Percentiles rank a stretch among this genome's conserved stretches.
These are phyloP conservation scores for Kuraishia molischiana DNA, from an alignment of 805 yeast genomes.

Conservation along the genomic window DNA sequence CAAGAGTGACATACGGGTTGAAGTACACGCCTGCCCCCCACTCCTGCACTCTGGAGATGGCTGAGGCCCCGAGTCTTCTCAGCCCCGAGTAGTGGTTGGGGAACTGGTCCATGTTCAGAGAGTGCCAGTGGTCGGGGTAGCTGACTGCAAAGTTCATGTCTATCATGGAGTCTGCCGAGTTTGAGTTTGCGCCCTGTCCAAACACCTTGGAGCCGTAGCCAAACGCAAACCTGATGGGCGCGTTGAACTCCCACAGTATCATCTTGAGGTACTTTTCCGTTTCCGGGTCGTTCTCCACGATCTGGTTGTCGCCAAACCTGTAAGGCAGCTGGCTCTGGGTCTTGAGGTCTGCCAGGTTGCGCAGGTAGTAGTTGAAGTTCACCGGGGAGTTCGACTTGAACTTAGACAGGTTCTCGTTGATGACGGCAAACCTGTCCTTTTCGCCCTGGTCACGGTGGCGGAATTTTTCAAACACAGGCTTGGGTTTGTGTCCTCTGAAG, in stretches of 20 bases:
- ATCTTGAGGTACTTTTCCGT: constrained; percentile 34
- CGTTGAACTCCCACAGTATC: constrained; percentile 48
- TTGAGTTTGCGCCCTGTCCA: constrained; percentile 44
- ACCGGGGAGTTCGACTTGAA: constrained; percentile 19
- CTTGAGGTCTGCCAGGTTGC: constrained; percentile 19
- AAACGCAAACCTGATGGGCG: constrained; percentile 71
- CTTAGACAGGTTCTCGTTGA: constrained; percentile 19
- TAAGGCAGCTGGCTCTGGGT: constrained; percentile 39
- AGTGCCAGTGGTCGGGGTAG: constrained; percentile 69
- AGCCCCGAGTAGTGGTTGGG: constrained; percentile 74
- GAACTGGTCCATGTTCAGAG: constrained; percentile 52
- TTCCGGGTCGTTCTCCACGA: constrained; percentile 30
- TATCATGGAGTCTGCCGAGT: constrained; percentile 50
- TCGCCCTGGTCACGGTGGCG: not conserved
- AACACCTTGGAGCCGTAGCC: constrained; percentile 97
- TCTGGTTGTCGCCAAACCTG: constrained; percentile 51
- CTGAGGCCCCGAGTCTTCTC: constrained; percentile 46
- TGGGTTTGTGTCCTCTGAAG: constrained; percentile 17
- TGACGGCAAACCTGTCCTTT: constrained; percentile 12
- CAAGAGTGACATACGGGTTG: constrained; percentile 75
- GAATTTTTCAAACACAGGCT: not conserved
- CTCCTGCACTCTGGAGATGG: constrained; percentile 49
- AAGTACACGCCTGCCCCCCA: constrained; percentile 88
- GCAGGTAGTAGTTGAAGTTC: constrained; percentile 23
- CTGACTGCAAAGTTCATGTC: constrained; percentile 82